Evolutionary conservation across 306 rosid species (phyloP).

Genomic region (Rosa chinensis): DNA sequence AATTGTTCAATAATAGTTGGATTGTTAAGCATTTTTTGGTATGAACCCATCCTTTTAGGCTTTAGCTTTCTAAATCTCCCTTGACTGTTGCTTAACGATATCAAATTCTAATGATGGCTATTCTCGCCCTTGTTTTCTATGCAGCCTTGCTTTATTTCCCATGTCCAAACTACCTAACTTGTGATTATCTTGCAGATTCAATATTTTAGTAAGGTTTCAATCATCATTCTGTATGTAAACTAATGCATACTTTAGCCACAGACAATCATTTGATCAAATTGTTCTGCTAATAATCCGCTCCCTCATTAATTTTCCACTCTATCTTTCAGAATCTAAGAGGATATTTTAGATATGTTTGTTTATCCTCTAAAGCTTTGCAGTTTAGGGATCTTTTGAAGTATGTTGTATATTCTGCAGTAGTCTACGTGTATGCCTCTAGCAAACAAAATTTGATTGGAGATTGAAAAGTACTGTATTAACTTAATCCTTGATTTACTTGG

Average conservation of each 20-base stretch:
- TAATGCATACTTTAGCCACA: slow-evolving; percentile 21
- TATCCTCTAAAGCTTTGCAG: slow-evolving; percentile 25
- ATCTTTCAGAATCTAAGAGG: slow-evolving; percentile 35
- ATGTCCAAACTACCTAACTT: slow-evolving; percentile 30
- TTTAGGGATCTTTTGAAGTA: slow-evolving; percentile 29
- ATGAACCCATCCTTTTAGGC: slow-evolving; percentile 27
- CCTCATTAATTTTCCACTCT: slow-evolving; percentile 14
- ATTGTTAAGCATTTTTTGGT: not conserved
- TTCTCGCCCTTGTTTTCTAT: slow-evolving; percentile 22
- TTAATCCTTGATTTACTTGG: not conserved
- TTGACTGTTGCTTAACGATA: slow-evolving; percentile 30
- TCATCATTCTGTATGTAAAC: slow-evolving; percentile 30
- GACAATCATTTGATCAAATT: slow-evolving; percentile 27
- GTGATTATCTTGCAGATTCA: slow-evolving; percentile 24
- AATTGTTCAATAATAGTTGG: not conserved
- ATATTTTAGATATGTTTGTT: slow-evolving; percentile 28
- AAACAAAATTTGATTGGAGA: not conserved
- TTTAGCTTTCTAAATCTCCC: slow-evolving; percentile 30
- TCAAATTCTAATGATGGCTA: slow-evolving; percentile 24
- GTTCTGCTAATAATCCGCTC: slow-evolving; percentile 18
- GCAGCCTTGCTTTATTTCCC: slow-evolving; percentile 29
- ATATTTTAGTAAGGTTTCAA: slow-evolving; percentile 20
- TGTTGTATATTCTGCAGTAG: slow-evolving; percentile 7
- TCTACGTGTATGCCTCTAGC: slow-evolving; percentile 3
- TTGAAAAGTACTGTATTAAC: slow-evolving; percentile 11